phyloP scores from a whole-genome alignment of 2,329 filamentous ascomycete genomes.

The Pezicula radicicola region DNA sequence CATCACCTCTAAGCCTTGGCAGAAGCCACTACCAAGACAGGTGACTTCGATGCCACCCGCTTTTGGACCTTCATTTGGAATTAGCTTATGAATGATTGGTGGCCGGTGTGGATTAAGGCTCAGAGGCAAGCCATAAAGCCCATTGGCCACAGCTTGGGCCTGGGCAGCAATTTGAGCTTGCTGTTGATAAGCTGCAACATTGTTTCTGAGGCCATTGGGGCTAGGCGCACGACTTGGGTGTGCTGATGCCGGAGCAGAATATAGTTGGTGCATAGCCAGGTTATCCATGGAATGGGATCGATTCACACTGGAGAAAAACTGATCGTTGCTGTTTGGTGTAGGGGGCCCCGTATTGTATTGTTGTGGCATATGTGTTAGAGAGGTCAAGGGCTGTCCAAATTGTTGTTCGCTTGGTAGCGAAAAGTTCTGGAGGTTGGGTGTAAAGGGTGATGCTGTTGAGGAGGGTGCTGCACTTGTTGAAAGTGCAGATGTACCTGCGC shows the following conservation, averaged over 20 bases:
- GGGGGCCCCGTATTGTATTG: constrained; percentile 59
- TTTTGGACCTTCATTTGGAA: constrained; percentile 78
- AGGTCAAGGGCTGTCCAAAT: constrained; percentile 17
- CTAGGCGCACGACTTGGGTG: constrained; percentile 78
- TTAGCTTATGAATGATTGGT: constrained; percentile 75
- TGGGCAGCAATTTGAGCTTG: constrained; percentile 36
- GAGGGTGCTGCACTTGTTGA: constrained; percentile 29
- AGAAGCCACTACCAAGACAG: constrained; percentile 77
- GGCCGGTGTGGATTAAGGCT: constrained; percentile 48
- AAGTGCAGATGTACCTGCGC: constrained; percentile 36
- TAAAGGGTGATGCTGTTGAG: constrained; percentile 50
- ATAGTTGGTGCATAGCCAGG: constrained; percentile 60
- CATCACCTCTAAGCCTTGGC: constrained; percentile 76
- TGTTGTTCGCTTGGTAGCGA: constrained; percentile 32
- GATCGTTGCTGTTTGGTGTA: constrained; percentile 65
- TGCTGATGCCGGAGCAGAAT: constrained; percentile 68
- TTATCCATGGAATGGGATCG: constrained; percentile 65
- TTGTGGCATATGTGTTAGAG: constrained; percentile 22
- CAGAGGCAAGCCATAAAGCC: constrained; percentile 49
- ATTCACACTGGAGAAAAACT: constrained; percentile 50
- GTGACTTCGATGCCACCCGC: constrained; percentile 86
- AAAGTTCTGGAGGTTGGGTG: constrained; percentile 43
- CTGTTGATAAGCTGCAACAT: constrained; percentile 41
- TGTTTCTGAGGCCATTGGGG: constrained; percentile 53
- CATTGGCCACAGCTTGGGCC: constrained; percentile 44